These are phyloP conservation scores for Solanum paucissectum DNA, from an alignment of 257 asterid species.

Conservation along the genomic window DNA sequence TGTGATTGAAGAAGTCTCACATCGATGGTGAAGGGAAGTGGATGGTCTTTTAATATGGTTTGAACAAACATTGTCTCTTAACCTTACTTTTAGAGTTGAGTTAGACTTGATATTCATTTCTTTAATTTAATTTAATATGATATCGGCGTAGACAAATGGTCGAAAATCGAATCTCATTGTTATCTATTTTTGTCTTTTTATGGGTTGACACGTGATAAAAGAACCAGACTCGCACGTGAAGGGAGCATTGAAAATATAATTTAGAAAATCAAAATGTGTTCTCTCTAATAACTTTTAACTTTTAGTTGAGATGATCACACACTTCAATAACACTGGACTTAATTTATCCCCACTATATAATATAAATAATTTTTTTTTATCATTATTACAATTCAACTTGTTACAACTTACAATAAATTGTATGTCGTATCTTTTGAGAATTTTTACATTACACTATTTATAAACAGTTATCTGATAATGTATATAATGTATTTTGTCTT, in stretches of 20 bases:
- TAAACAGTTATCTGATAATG: not conserved
- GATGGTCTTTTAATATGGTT: not conserved
- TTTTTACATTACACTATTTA: not conserved
- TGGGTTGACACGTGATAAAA: not conserved
- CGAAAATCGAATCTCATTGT: not conserved
- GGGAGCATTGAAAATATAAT: not conserved
- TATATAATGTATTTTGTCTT: not conserved
- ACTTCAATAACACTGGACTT: too few species aligned
- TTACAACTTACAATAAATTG: not conserved
- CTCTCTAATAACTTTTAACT: not conserved
- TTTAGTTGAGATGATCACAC: not conserved
- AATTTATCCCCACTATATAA: not conserved
- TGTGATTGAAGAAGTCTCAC: not conserved
- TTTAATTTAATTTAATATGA: not conserved
- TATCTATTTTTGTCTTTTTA: not conserved
- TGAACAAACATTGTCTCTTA: not conserved
- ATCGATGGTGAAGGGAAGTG: not conserved
- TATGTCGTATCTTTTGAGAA: not conserved
- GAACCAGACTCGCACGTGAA: not conserved
- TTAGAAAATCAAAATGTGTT: fast-evolving
- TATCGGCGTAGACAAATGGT: not conserved
- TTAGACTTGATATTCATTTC: fast-evolving
- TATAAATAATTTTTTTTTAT: not conserved
- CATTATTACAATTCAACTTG: not conserved
- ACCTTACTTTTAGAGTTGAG: not conserved